Conservation (phyloP, 2,329 filamentous ascomycete genomes). For the Fusarium sp. region DNA sequence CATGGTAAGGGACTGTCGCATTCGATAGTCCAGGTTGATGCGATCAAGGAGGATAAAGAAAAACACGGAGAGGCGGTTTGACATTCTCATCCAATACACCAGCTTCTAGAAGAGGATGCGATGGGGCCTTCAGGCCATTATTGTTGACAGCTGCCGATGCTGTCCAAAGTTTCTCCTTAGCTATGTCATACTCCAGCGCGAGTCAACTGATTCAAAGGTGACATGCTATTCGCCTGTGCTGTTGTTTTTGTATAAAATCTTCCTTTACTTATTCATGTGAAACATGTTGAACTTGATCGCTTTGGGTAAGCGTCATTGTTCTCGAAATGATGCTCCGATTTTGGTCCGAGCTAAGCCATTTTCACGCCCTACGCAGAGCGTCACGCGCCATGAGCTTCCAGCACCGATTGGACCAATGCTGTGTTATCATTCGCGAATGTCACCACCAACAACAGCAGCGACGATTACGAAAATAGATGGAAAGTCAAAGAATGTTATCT, state of each 20-base stretch:
- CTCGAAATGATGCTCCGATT: background rate
- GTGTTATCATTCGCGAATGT: background rate
- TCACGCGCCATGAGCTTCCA: background rate
- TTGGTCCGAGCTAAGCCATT: slow-evolving; percentile 10
- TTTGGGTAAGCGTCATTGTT: background rate
- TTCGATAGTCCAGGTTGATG: slow-evolving; percentile 23
- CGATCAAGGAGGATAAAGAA: background rate
- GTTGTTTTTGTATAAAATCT: background rate
- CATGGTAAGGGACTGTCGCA: background rate
- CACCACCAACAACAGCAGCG: background rate
- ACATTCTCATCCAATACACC: background rate
- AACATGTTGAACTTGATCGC: background rate
- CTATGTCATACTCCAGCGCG: background rate
- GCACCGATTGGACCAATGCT: background rate
- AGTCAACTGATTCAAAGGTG: background rate
- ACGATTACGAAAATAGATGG: background rate
- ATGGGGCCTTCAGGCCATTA: too few relatives aligned
- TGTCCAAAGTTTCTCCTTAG: too few relatives aligned
- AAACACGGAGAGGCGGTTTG: background rate
- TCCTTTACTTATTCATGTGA: background rate
- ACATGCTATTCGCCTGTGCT: background rate
- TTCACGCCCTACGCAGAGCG: slow-evolving; percentile 13
- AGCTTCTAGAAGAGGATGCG: background rate
- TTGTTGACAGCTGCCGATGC: background rate
- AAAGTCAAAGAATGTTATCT: background rate